phyloP scores from a whole-genome alignment of 176 grass and related monocot species.

The Oryza brachyantha region DNA sequence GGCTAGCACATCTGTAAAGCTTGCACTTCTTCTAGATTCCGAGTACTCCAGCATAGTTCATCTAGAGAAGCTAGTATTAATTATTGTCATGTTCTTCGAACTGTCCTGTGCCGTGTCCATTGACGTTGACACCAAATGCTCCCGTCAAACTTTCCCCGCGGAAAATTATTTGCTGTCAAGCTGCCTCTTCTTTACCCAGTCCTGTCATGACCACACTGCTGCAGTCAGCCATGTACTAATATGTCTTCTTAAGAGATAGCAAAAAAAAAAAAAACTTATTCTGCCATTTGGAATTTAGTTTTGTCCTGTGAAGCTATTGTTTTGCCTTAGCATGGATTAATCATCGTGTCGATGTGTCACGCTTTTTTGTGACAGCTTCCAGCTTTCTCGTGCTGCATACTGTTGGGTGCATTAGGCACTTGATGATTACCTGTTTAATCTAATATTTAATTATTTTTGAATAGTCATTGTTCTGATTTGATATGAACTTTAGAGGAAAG shows the following conservation, averaged over 20 bases:
- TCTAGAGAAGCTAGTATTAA: conserved; percentile 1
- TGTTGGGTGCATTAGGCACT: neutral
- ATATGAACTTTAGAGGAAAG: neutral
- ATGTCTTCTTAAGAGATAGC: conserved; percentile 2
- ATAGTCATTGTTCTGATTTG: neutral
- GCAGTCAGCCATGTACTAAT: neutral
- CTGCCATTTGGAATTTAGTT: neutral
- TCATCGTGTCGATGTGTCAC: conserved; percentile 7
- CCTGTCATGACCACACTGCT: neutral
- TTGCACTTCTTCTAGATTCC: neutral
- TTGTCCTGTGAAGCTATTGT: conserved; percentile 3
- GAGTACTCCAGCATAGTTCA: neutral
- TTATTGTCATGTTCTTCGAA: neutral
- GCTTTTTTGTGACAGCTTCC: conserved; percentile 1
- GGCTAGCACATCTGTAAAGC: neutral
- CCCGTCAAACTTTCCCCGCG: conserved; percentile 22
- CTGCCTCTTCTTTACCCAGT: conserved; percentile 39
- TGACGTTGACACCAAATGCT: neutral
- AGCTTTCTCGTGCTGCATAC: conserved; percentile 8
- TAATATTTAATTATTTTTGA: neutral
- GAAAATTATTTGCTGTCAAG: conserved; percentile 11
- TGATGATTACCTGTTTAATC: neutral
- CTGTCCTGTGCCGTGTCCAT: conserved; percentile 1
- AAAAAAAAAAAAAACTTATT: neutral
- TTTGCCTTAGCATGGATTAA: neutral